Percentiles rank a stretch among this genome's conserved stretches.
Conservation (phyloP, 2,329 filamentous ascomycete species). For the Cytospora paraplurivora region DNA sequence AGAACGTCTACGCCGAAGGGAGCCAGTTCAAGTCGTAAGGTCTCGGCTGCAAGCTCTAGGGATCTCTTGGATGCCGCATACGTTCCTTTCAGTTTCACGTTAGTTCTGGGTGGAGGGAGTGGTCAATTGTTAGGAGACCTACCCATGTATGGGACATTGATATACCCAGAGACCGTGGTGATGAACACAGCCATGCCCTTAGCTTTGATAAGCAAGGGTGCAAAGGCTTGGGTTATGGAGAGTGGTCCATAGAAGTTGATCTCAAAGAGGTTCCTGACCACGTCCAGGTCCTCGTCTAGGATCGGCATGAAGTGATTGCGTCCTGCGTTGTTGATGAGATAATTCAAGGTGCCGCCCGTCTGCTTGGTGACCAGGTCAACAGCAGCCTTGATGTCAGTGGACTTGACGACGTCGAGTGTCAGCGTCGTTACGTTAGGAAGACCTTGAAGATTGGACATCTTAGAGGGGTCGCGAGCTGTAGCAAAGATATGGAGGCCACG, state of each 20-base stretch:
- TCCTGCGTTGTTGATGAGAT: slow-evolving; percentile 35
- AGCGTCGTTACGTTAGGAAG: slow-evolving; percentile 33
- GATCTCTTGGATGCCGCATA: slow-evolving; percentile 37
- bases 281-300: slow-evolving; percentile 33
- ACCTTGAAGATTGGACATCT: slow-evolving; percentile 31
- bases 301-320: slow-evolving; percentile 36
- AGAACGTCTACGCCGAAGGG: slow-evolving; percentile 32
- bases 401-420: slow-evolving; percentile 33
- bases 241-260: slow-evolving; percentile 38
- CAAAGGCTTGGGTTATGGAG: slow-evolving; percentile 35
- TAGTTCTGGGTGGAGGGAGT: not conserved
- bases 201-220: slow-evolving; percentile 35
- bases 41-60: slow-evolving; percentile 34
- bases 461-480: slow-evolving; percentile 34
- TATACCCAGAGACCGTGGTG: slow-evolving; percentile 32
- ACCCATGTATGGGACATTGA: slow-evolving; percentile 36
- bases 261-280: slow-evolving; percentile 34
- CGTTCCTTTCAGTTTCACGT: slow-evolving; percentile 27
- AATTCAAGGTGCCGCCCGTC: slow-evolving; percentile 33
- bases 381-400: slow-evolving; percentile 31
- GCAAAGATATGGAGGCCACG: slow-evolving; percentile 35
- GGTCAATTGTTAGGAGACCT: not conserved
- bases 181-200: slow-evolving; percentile 37
- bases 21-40: slow-evolving; percentile 34
- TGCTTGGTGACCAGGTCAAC: slow-evolving; percentile 31